Conservation (phyloP, 768 basidiomycete genomes). For the Dentipellis fragilis region DNA sequence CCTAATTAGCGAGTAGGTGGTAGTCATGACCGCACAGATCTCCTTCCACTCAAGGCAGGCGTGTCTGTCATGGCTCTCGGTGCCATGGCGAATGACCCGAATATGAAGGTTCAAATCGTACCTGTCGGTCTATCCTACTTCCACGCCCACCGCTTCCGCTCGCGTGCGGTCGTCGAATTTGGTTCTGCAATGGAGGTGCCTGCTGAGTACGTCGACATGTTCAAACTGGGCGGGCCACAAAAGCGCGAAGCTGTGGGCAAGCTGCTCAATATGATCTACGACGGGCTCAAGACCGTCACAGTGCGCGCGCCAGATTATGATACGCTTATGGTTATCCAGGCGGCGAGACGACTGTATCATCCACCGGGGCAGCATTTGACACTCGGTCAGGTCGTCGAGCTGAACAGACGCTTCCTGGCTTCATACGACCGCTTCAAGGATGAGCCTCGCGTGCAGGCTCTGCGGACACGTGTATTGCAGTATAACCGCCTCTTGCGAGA, state of each 20-base stretch:
- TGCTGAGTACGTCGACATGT: conserved; percentile 75
- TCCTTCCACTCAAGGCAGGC: conserved; percentile 94
- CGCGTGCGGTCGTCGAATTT: conserved; percentile 95
- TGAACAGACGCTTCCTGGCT: conserved; percentile 86
- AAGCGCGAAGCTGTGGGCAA: conserved; percentile 91
- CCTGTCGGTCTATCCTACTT: conserved; percentile 35
- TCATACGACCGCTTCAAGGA: conserved; percentile 88
- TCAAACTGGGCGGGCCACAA: conserved; percentile 76
- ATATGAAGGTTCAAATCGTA: conserved; percentile 80
- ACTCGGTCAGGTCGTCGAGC: conserved; percentile 87
- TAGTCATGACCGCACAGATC: conserved; percentile 94
- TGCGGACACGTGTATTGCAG: conserved; percentile 69
- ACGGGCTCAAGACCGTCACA: conserved; percentile 91
- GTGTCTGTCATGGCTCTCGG: conserved; percentile 97
- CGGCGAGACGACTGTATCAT: conserved; percentile 84
- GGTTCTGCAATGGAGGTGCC: conserved; percentile 89
- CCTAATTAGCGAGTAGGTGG: conserved; percentile 49
- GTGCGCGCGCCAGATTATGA: conserved; percentile 97
- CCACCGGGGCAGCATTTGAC: conserved; percentile 90
- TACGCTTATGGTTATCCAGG: conserved; percentile 97
- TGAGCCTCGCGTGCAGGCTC: conserved; percentile 75
- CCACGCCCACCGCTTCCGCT: conserved; percentile 67
- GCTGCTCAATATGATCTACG: conserved; percentile 85
- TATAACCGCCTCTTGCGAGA: conserved; percentile 85
- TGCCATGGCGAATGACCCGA: conserved; percentile 88